phyloP scores from a whole-genome alignment of 2,329 filamentous ascomycete genomes.

The Fusarium dimerum region DNA sequence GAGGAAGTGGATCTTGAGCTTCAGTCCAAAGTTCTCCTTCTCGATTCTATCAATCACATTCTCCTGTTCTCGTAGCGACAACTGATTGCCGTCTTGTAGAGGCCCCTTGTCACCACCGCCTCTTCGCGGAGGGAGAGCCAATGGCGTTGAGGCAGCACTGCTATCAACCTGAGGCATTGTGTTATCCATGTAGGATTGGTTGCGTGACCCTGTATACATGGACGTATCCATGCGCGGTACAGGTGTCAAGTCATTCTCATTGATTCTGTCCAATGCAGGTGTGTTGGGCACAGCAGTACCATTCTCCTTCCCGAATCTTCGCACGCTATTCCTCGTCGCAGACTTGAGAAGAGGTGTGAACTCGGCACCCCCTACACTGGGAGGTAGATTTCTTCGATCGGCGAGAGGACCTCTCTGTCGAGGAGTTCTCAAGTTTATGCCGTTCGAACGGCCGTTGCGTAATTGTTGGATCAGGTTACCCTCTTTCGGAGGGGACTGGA shows the following conservation, averaged over 20 bases:
- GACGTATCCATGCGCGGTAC: slow-evolving; percentile 75
- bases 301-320: slow-evolving; percentile 64
- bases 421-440: slow-evolving; percentile 69
- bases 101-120: slow-evolving; percentile 65
- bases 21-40: slow-evolving; percentile 97
- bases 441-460: slow-evolving; percentile 62
- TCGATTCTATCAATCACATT: slow-evolving; percentile 94
- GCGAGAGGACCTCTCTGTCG: slow-evolving; percentile 68
- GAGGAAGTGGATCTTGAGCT: slow-evolving; percentile 95
- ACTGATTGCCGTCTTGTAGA: slow-evolving; percentile 82
- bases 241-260: slow-evolving; percentile 73
- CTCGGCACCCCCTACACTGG: slow-evolving; percentile 68
- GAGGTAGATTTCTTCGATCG: slow-evolving; percentile 70
- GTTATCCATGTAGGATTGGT: slow-evolving; percentile 64
- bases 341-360: slow-evolving; percentile 94
- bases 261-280: slow-evolving; percentile 66
- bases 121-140: slow-evolving; percentile 64
- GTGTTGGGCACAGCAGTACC: slow-evolving; percentile 62
- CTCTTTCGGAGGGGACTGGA: slow-evolving; percentile 73
- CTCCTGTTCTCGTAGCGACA: slow-evolving; percentile 92
- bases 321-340: slow-evolving; percentile 71
- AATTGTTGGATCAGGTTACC: slow-evolving; percentile 73
- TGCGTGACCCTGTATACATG: slow-evolving; percentile 65
- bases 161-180: slow-evolving; percentile 78
- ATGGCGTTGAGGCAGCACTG: slow-evolving; percentile 80